These are phyloP conservation scores for Olyra latifolia DNA, from an alignment of 176 grass and related monocot species.

Conservation along the genomic window DNA sequence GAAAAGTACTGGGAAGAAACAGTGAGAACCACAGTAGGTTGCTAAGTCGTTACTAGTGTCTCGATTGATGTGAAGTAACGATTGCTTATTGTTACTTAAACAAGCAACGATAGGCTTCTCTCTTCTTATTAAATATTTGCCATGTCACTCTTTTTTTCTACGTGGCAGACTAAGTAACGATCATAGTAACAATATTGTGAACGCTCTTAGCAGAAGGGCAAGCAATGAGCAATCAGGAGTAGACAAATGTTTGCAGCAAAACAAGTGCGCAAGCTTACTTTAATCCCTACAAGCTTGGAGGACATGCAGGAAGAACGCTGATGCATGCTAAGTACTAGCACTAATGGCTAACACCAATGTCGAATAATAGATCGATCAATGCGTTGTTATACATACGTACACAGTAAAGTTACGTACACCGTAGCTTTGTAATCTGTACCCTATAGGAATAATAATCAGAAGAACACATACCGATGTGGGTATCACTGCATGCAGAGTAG, in stretches of 20 bases:
- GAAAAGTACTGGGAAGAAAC: too few species aligned
- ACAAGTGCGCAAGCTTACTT: background rate
- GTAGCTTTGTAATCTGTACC: background rate
- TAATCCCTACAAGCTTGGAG: slow-evolving; percentile 26
- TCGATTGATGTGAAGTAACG: too few species aligned
- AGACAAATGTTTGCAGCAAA: slow-evolving; percentile 5
- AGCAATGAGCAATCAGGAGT: background rate
- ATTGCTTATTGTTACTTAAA: too few species aligned
- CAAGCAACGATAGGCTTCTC: too few species aligned
- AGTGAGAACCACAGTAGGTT: too few species aligned
- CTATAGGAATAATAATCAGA: slow-evolving; percentile 13
- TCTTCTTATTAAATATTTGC: too few species aligned
- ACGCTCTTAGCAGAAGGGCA: too few species aligned
- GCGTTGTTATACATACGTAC: background rate
- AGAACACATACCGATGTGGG: background rate
- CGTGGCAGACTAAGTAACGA: too few species aligned
- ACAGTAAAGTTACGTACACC: background rate
- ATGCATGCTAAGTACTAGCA: background rate
- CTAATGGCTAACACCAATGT: slow-evolving; percentile 13
- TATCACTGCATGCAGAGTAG: slow-evolving; percentile 2
- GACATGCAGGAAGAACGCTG: slow-evolving; percentile 17
- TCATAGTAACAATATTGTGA: too few species aligned
- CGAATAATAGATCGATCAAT: background rate
- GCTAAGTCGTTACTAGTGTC: too few species aligned
- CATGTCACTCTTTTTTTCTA: too few species aligned